These are phyloP conservation scores for Raddia distichophylla DNA, from an alignment of 176 grass and related monocot species.

Conservation along the genomic window DNA sequence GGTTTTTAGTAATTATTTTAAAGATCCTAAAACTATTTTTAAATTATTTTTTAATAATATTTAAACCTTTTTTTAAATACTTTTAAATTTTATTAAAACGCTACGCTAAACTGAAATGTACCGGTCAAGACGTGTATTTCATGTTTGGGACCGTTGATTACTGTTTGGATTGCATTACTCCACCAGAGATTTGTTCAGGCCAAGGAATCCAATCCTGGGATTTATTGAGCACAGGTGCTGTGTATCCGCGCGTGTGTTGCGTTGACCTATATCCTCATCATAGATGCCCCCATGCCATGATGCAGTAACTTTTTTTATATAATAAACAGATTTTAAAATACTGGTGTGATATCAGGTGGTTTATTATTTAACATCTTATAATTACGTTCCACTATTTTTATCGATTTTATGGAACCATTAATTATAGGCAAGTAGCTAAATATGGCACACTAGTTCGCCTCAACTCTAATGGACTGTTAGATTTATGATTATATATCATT, in stretches of 20 bases:
- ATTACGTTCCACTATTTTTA: neutral
- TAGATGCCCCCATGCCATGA: no score
- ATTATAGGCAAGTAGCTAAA: neutral
- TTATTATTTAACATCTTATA: no score
- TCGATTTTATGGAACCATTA: neutral
- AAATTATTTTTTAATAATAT: no score
- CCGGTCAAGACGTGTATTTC: neutral
- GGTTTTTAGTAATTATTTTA: no score
- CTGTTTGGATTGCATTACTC: neutral
- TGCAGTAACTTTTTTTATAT: no score
- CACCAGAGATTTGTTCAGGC: neutral
- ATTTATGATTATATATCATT: neutral
- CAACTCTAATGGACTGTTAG: neutral
- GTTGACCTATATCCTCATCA: neutral
- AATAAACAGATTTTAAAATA: no score
- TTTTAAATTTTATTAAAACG: no score
- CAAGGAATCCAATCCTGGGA: constrained; percentile 13
- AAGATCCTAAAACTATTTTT: no score
- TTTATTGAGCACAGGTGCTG: neutral
- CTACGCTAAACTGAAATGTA: no score
- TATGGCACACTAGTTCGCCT: neutral
- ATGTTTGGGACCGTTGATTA: neutral
- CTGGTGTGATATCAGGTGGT: no score
- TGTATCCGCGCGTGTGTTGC: neutral
- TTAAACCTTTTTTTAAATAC: no score